Evolutionary conservation across 1,284 basidiomycete genomes (phyloP).

Genomic region (Ceratobasidium sp.): DNA sequence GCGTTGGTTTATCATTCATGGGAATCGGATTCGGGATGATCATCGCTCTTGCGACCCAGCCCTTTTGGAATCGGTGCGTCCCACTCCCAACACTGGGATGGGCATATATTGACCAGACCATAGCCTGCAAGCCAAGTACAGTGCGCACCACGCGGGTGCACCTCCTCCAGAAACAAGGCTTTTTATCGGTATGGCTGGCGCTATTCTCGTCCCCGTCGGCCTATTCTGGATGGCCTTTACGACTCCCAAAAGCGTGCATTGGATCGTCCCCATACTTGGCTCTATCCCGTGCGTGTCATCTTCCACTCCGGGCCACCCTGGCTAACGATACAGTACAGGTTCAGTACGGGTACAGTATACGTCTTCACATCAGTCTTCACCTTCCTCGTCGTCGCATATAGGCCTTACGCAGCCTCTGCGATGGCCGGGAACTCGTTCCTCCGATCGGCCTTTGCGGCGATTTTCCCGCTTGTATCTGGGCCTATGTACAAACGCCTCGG

Average conservation of each 20-base stretch:
- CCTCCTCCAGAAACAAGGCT: conserved; percentile 77
- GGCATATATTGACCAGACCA: background rate
- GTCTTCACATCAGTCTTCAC: conserved; percentile 77
- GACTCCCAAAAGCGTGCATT: conserved; percentile 71
- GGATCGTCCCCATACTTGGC: conserved; percentile 75
- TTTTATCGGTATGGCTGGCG: conserved; percentile 74
- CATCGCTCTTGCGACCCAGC: conserved; percentile 65
- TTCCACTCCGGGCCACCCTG: conserved; percentile 49
- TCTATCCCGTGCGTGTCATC: conserved; percentile 63
- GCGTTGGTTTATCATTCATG: conserved; percentile 73
- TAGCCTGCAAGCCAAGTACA: conserved; percentile 41
- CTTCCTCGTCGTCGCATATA: conserved; percentile 75
- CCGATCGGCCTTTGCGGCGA: conserved; percentile 73
- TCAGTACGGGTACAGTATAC: conserved; percentile 61
- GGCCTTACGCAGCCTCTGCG: conserved; percentile 79
- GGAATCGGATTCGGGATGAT: conserved; percentile 79
- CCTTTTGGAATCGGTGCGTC: conserved; percentile 65
- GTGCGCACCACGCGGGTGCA: conserved; percentile 34
- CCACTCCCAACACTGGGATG: background rate
- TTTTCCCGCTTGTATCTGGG: conserved; percentile 75
- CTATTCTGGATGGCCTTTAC: conserved; percentile 81
- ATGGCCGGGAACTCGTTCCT: conserved; percentile 79
- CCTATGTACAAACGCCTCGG: conserved; percentile 70
- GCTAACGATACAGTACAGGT: conserved; percentile 49
- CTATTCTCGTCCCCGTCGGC: conserved; percentile 71